Evolutionary conservation across 768 basidiomycete genomes (phyloP).

Genomic region (Suillus discolor): DNA sequence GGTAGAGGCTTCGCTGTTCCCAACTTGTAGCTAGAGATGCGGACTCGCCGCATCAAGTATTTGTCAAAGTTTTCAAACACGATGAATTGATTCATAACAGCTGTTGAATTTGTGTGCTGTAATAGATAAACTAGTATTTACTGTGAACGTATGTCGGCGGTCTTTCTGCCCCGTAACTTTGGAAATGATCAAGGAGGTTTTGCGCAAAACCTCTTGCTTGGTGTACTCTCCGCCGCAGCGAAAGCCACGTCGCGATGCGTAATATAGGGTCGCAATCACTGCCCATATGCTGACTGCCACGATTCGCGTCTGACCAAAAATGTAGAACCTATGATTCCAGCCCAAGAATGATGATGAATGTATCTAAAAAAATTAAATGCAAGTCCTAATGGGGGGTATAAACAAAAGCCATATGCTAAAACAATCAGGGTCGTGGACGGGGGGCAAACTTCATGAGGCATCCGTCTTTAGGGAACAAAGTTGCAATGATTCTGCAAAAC

Average conservation of each 20-base stretch:
- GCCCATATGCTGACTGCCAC: background rate
- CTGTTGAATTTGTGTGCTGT: background rate
- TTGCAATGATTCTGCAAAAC: slow-evolving; percentile 80
- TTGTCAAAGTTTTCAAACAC: background rate
- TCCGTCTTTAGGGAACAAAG: slow-evolving; percentile 94
- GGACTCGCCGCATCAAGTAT: background rate
- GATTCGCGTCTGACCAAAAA: background rate
- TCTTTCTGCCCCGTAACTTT: background rate
- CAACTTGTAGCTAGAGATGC: background rate
- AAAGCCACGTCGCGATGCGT: background rate
- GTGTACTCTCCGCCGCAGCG: background rate
- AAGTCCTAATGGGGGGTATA: slow-evolving; percentile 7
- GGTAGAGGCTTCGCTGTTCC: too few species aligned
- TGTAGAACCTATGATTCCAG: background rate
- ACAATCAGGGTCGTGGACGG: slow-evolving; percentile 36
- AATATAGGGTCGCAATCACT: background rate
- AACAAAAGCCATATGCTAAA: background rate
- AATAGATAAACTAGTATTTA: background rate
- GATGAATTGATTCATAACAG: background rate
- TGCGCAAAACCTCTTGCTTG: background rate
- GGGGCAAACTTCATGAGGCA: slow-evolving; percentile 80
- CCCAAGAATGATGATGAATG: background rate
- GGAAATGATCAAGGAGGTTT: background rate
- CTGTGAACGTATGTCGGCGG: background rate
- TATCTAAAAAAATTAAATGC: slow-evolving; percentile 19